Percentiles rank a stretch among this genome's conserved stretches.
These are phyloP conservation scores for Diaporthe nobilis DNA, from an alignment of 2,329 filamentous ascomycete genomes.

Conservation along the genomic window DNA sequence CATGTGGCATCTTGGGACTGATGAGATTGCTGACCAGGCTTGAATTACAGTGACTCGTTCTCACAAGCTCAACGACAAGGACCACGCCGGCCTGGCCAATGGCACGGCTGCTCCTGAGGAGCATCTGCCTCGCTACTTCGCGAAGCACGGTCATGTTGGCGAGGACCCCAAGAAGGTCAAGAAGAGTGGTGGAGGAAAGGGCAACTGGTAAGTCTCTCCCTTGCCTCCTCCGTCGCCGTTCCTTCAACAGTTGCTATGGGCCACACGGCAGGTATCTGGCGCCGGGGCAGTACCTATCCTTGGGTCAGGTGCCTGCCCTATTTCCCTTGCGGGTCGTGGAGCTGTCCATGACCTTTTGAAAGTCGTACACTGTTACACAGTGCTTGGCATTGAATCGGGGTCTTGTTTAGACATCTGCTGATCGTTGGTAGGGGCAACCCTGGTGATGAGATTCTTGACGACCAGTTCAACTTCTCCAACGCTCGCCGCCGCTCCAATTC, in stretches of 20 bases:
- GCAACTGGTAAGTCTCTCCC: constrained; percentile 83
- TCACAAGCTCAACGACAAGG: constrained; percentile 94
- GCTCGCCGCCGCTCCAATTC: constrained; percentile 94
- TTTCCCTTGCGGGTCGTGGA: not conserved
- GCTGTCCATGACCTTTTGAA: not conserved
- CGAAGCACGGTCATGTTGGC: constrained; percentile 85
- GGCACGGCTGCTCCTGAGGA: constrained; percentile 79
- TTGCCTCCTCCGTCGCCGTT: not conserved
- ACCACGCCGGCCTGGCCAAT: constrained; percentile 85
- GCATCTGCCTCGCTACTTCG: constrained; percentile 91
- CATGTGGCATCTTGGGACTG: not conserved
- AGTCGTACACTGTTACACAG: not conserved
- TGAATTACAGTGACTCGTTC: constrained; percentile 88
- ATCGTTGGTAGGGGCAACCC: constrained; percentile 77
- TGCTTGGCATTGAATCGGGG: not conserved
- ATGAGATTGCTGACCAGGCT: constrained; percentile 1
- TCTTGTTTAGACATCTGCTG: constrained; percentile 13
- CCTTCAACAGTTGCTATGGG: not conserved
- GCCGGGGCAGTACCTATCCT: not conserved
- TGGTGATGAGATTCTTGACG: constrained; percentile 88
- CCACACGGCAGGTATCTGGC: not conserved
- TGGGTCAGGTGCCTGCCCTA: not conserved
- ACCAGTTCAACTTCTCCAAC: constrained; percentile 86
- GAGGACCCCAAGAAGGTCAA: constrained; percentile 93
- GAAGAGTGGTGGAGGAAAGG: constrained; percentile 94